These are phyloP conservation scores for Phalaenopsis hybrid DNA, from an alignment of 116 monocot genomes.

Conservation along the genomic window DNA sequence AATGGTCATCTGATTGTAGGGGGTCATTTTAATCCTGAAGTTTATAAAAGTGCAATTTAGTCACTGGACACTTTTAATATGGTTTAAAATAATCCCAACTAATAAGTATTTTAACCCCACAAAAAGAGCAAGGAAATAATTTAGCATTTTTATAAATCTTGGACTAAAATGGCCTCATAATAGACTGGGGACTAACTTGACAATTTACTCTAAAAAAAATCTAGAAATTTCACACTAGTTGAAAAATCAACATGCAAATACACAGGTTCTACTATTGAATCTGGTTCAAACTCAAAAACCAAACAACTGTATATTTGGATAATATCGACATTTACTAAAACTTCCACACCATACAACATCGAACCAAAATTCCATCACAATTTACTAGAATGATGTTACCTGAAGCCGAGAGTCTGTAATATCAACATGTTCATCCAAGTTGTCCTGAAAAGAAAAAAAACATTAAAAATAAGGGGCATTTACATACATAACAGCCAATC, in stretches of 20 bases:
- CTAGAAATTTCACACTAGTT: not conserved
- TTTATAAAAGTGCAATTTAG: no score
- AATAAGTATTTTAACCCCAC: no score
- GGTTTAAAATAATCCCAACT: no score
- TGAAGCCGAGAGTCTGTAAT: constrained; percentile 51
- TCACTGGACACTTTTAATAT: no score
- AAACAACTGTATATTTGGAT: not conserved
- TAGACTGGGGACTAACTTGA: no score
- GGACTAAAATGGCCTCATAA: no score
- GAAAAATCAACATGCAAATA: not conserved
- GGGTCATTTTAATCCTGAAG: no score
- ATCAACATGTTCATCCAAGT: constrained; percentile 62
- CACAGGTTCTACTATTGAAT: not conserved
- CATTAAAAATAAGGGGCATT: not conserved
- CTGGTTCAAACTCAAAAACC: not conserved
- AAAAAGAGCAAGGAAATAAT: no score
- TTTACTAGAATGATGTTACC: constrained; percentile 19
- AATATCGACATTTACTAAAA: not conserved
- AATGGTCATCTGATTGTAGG: no score
- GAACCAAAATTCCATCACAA: not conserved
- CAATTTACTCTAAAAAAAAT: not conserved
- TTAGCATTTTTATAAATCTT: no score
- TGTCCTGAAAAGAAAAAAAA: constrained; percentile 36
- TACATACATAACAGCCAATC: no score
- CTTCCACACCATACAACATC: not conserved